These are phyloP conservation scores for Begonia loranthoides DNA, from an alignment of 306 rosid genomes.

Conservation along the genomic window DNA sequence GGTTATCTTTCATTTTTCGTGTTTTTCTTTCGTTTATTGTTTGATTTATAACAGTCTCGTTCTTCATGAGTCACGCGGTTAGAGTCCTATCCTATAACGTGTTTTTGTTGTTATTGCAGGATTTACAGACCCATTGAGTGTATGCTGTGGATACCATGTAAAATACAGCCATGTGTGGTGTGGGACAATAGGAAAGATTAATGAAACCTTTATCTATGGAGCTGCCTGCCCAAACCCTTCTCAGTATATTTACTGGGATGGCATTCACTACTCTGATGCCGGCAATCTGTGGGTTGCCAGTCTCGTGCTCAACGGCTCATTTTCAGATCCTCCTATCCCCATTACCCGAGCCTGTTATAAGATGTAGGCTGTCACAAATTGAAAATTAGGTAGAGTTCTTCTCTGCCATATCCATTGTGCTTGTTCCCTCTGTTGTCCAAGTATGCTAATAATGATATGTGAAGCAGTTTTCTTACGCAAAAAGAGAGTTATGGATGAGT, in stretches of 20 bases:
- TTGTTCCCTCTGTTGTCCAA: no score
- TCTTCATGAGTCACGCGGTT: no score
- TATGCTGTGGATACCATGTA: constrained; percentile 89
- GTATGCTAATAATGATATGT: no score
- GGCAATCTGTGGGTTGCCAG: constrained; percentile 69
- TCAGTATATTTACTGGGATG: constrained; percentile 60
- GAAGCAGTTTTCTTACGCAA: no score
- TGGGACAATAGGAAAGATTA: constrained; percentile 36
- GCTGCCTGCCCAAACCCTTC: constrained; percentile 57
- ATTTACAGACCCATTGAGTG: constrained; percentile 53
- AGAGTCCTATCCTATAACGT: no score
- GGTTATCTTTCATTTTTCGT: not conserved
- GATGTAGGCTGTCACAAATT: constrained; percentile 4
- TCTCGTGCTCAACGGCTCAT: constrained; percentile 49
- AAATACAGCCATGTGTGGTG: constrained; percentile 72
- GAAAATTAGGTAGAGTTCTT: no score
- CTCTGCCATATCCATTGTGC: no score
- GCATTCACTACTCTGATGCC: constrained; percentile 83
- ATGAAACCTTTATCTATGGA: constrained; percentile 53
- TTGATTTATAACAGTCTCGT: no score
- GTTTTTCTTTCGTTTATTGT: no score
- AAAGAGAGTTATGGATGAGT: no score
- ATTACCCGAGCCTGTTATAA: constrained; percentile 56
- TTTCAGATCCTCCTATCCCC: constrained; percentile 49
- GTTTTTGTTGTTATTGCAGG: constrained; percentile 23